These are phyloP conservation scores for Diplodia corticola DNA, from an alignment of 2,329 filamentous ascomycete species.

Conservation along the genomic window DNA sequence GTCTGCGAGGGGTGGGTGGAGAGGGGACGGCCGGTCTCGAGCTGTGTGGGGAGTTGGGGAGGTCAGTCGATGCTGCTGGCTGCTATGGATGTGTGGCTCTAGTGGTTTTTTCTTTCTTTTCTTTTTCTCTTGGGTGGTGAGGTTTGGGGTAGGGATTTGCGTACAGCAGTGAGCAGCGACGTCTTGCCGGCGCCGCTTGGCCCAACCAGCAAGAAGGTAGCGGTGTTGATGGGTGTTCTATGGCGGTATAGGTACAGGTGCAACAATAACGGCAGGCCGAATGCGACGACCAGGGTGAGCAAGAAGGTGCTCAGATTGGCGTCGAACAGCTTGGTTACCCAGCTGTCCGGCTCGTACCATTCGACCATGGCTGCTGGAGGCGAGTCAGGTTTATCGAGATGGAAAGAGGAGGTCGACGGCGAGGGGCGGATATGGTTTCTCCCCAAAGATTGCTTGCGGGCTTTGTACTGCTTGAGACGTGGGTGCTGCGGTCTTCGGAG, in stretches of 20 bases:
- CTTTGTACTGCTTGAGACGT: not conserved
- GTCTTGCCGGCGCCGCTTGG: slow-evolving; percentile 87
- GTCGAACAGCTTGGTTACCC: slow-evolving; percentile 50
- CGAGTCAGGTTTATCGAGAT: not conserved
- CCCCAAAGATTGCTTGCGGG: not conserved
- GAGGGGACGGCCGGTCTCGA: slow-evolving; percentile 57
- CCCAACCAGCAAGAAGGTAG: slow-evolving; percentile 78
- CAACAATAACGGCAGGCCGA: slow-evolving; percentile 73
- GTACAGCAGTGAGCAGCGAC: slow-evolving; percentile 74
- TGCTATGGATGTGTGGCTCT: not conserved
- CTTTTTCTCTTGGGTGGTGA: slow-evolving; percentile 19
- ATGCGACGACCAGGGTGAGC: slow-evolving; percentile 67
- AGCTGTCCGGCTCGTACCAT: slow-evolving; percentile 29
- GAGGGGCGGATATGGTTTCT: not conserved
- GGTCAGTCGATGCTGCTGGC: not conserved
- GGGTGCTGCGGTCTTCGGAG: slow-evolving; percentile 15
- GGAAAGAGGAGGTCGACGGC: not conserved
- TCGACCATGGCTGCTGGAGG: slow-evolving; percentile 15
- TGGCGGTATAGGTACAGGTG: slow-evolving; percentile 73
- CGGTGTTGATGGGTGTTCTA: slow-evolving; percentile 65
- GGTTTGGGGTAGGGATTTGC: not conserved
- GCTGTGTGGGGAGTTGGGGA: slow-evolving; percentile 33
- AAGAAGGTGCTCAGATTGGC: slow-evolving; percentile 55
- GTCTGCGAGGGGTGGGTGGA: slow-evolving; percentile 64
- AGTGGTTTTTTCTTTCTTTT: too few relatives aligned